phyloP scores from a whole-genome alignment of 2,329 filamentous ascomycete genomes.

The Sphaerulina populicola region DNA sequence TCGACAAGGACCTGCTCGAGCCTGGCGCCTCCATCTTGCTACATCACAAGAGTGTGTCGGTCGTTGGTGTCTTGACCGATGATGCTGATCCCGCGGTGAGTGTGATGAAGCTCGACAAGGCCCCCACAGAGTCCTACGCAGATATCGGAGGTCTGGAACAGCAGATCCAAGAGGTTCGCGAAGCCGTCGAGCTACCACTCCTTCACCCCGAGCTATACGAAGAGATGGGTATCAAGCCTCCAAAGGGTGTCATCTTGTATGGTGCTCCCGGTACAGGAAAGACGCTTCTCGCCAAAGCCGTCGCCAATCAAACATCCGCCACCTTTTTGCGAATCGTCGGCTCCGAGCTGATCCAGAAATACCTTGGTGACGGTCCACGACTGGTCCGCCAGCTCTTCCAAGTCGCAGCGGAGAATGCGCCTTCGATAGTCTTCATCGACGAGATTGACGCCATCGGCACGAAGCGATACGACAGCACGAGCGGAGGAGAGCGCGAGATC shows the following conservation, averaged over 20 bases:
- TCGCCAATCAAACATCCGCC: slow-evolving; percentile 97
- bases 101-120: slow-evolving; percentile 99
- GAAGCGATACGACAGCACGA: slow-evolving; percentile 96
- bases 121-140: slow-evolving; percentile 93
- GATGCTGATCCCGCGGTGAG: slow-evolving; percentile 92
- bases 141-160: slow-evolving; percentile 93
- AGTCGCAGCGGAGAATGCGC: slow-evolving; percentile 90
- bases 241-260: slow-evolving; percentile 98
- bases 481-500: slow-evolving; percentile 91
- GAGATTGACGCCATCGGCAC: slow-evolving; percentile 99
- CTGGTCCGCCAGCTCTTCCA: slow-evolving; percentile 94
- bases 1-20: slow-evolving; percentile 95
- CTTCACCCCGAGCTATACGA: slow-evolving; percentile 96
- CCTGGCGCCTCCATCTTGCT: slow-evolving; percentile 90
- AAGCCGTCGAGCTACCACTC: slow-evolving; percentile 90
- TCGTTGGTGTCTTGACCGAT: slow-evolving; percentile 93
- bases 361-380: slow-evolving; percentile 89
- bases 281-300: slow-evolving; percentile 89
- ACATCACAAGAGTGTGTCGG: slow-evolving; percentile 96
- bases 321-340: slow-evolving; percentile 97
- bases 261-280: slow-evolving; percentile 96
- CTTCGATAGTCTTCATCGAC: slow-evolving; percentile 97
- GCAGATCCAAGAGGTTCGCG: slow-evolving; percentile 95
- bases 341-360: slow-evolving; percentile 96
- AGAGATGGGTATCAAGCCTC: slow-evolving; percentile 99